Conservation (phyloP, 148 eudicot genomes). For the Fagopyrum tataricum region DNA sequence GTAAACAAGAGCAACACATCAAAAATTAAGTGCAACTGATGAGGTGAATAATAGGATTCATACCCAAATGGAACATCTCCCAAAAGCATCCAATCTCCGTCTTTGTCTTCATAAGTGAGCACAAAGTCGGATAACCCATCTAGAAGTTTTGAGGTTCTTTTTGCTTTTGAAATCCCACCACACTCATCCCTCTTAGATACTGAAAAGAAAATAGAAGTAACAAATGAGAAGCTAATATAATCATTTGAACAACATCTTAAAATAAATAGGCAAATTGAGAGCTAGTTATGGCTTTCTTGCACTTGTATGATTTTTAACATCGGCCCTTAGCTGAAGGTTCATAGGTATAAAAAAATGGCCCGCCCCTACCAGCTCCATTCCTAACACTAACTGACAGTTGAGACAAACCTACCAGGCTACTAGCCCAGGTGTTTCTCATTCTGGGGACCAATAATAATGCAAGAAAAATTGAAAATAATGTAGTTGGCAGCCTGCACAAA, state of each 20-base stretch:
- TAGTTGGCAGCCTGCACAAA: not conserved
- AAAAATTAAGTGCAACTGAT: not conserved
- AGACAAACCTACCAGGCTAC: not conserved
- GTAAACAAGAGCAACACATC: not conserved
- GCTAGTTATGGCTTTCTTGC: not conserved
- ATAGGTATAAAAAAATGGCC: not conserved
- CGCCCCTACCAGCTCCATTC: conserved; percentile 4
- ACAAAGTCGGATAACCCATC: conserved; percentile 83
- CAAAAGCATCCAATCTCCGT: conserved; percentile 97
- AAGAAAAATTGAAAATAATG: not conserved
- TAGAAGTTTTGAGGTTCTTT: conserved; percentile 42
- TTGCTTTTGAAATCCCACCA: conserved; percentile 32
- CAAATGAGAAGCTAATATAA: not conserved
- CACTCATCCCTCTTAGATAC: conserved; percentile 47
- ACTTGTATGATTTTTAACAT: not conserved
- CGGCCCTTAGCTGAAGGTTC: not conserved
- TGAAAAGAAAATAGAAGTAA: conserved; percentile 13
- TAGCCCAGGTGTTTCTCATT: not conserved
- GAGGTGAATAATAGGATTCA: conserved; percentile 15
- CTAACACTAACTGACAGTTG: not conserved
- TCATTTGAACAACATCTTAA: not conserved
- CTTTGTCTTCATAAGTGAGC: conserved; percentile 93
- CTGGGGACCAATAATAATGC: not conserved
- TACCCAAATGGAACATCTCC: conserved; percentile 99
- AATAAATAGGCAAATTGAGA: not conserved